Conservation (phyloP, 2,329 filamentous ascomycete genomes). For the Arthroderma sp. region DNA sequence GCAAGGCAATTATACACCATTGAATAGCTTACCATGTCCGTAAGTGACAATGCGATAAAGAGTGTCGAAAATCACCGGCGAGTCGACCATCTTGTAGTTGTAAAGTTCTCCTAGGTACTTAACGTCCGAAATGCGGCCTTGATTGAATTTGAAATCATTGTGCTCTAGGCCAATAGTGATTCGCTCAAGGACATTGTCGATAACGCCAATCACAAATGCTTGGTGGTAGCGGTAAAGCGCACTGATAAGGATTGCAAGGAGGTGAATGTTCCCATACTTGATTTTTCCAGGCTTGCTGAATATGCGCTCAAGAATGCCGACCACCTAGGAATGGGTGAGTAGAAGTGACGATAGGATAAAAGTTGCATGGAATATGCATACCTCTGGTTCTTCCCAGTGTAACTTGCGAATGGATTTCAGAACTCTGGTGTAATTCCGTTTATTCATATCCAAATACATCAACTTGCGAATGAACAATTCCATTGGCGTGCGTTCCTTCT, state of each 20-base stretch:
- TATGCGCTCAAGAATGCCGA: constrained; percentile 69
- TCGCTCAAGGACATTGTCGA: constrained; percentile 83
- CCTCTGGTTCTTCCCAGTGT: constrained; percentile 91
- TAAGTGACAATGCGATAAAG: constrained; percentile 92
- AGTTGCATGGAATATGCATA: constrained; percentile 23
- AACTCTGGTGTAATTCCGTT: constrained; percentile 85
- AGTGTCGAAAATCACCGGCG: constrained; percentile 86
- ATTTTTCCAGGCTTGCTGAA: constrained; percentile 96
- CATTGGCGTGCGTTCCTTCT: constrained; percentile 88
- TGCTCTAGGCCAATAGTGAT: constrained; percentile 80
- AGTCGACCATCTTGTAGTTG: constrained; percentile 94
- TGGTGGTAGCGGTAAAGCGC: constrained; percentile 87
- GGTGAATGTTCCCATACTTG: constrained; percentile 92
- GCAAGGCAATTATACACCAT: not conserved
- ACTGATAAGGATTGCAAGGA: constrained; percentile 78
- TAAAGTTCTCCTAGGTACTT: constrained; percentile 96
- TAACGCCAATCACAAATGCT: constrained; percentile 76
- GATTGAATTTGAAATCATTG: constrained; percentile 96
- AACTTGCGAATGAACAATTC: constrained; percentile 89
- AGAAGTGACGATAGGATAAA: not conserved
- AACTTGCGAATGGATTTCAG: constrained; percentile 88
- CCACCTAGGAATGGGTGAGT: constrained; percentile 39
- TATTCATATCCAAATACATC: constrained; percentile 86
- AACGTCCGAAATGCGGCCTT: constrained; percentile 84
- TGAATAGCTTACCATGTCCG: constrained; percentile 51